Conservation (phyloP, 768 basidiomycete species). For the Kwoniella mangroviensis region DNA sequence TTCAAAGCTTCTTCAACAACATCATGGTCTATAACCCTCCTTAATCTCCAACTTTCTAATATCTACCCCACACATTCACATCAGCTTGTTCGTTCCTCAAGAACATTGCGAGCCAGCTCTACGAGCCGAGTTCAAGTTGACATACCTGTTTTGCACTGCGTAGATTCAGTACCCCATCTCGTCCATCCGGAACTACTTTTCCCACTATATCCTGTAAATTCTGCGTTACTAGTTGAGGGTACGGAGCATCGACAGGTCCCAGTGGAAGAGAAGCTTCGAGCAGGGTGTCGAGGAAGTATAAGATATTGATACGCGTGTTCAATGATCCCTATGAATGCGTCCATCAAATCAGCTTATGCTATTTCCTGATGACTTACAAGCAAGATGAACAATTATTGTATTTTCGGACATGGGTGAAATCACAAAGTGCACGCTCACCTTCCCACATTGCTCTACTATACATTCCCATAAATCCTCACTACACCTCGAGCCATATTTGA, state of each 20-base stretch:
- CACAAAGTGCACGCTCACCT: conserved; percentile 61
- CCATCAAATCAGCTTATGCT: neutral
- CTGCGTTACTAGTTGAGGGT: conserved; percentile 76
- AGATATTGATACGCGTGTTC: conserved; percentile 87
- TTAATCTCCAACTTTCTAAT: conserved; percentile 86
- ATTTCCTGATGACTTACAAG: neutral
- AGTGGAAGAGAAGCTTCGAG: conserved; percentile 48
- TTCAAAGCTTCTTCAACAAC: conserved; percentile 73
- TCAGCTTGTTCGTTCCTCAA: neutral
- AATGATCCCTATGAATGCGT: conserved; percentile 69
- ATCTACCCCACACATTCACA: conserved; percentile 63
- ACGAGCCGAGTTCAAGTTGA: conserved; percentile 1
- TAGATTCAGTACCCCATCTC: conserved; percentile 83
- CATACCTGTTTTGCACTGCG: conserved; percentile 83
- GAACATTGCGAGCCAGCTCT: neutral
- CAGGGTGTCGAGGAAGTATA: conserved; percentile 86
- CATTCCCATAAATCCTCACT: conserved; percentile 96
- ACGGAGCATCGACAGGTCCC: conserved; percentile 62
- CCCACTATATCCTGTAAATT: conserved; percentile 79
- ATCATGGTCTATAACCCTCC: conserved; percentile 79
- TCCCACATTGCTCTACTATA: conserved; percentile 85
- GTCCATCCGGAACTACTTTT: conserved; percentile 83
- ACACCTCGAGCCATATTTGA: conserved; percentile 80
- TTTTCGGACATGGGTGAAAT: no score
- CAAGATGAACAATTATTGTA: no score